Conservation (phyloP, 768 basidiomycete species). For the Lentinula aciculospora region DNA sequence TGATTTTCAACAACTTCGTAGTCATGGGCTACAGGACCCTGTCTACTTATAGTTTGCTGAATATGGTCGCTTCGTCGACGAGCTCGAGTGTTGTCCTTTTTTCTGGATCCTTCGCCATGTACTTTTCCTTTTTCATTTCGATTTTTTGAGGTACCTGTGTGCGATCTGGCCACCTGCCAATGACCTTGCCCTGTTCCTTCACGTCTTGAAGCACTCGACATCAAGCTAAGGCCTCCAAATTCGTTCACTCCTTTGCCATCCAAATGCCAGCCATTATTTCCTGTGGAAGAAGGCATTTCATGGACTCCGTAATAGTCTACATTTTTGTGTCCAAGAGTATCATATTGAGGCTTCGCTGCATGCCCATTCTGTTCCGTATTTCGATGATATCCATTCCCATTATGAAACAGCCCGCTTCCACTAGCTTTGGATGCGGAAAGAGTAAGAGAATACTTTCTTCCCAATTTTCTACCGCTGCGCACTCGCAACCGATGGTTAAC, state of each 20-base stretch:
- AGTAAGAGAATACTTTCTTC: neutral
- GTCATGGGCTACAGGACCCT: conserved; percentile 19
- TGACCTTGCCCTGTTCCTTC: neutral
- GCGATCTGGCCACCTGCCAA: neutral
- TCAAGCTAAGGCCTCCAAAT: neutral
- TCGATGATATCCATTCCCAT: neutral
- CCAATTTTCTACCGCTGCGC: neutral
- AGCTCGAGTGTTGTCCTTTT: neutral
- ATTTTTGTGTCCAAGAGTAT: neutral
- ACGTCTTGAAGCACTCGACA: neutral
- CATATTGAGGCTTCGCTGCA: neutral
- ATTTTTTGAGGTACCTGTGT: neutral
- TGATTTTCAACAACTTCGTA: conserved; percentile 36
- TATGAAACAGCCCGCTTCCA: neutral
- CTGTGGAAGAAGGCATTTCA: neutral
- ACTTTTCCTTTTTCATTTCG: neutral
- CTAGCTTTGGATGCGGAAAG: neutral
- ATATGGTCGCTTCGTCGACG: neutral
- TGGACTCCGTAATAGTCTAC: neutral
- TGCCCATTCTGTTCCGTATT: neutral
- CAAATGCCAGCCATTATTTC: too few relatives aligned
- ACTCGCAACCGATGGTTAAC: neutral
- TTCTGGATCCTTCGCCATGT: neutral
- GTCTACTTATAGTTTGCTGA: neutral
- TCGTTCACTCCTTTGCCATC: neutral